Evolutionary conservation across 1,139 yeast species (phyloP).

Genomic region (Pneumocystis carinii): DNA sequence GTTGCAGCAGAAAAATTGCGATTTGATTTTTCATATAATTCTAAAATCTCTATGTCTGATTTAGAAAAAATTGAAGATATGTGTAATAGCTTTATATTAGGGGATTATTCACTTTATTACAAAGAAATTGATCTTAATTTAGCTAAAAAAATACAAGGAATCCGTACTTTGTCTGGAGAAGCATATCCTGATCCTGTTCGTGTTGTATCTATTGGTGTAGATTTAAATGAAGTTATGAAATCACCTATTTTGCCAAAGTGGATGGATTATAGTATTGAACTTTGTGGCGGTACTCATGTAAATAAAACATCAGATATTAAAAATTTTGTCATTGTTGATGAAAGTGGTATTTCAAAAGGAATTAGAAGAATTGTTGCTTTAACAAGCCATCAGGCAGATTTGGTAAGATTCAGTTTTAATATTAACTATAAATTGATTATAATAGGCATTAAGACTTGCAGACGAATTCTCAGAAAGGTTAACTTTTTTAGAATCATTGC

Average conservation of each 20-base stretch:
- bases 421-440: background rate
- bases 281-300: slow-evolving; percentile 99
- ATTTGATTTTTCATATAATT: slow-evolving; percentile 89
- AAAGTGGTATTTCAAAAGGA: slow-evolving; percentile 96
- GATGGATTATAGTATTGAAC: slow-evolving; percentile 69
- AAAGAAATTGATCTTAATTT: slow-evolving; percentile 61
- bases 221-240: slow-evolving; percentile 64
- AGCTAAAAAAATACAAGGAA: slow-evolving; percentile 65
- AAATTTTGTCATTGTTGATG: slow-evolving; percentile 78
- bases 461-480: slow-evolving; percentile 50
- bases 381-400: slow-evolving; percentile 79
- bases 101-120: slow-evolving; percentile 58
- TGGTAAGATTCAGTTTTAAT: background rate
- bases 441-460: slow-evolving; percentile 65
- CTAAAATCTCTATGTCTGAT: slow-evolving; percentile 52
- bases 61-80: slow-evolving; percentile 60
- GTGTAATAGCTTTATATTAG: slow-evolving; percentile 54
- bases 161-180: slow-evolving; percentile 97
- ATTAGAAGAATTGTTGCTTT: slow-evolving; percentile 95
- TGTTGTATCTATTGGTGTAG: slow-evolving; percentile 87
- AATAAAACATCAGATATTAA: slow-evolving; percentile 84
- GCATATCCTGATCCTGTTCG: slow-evolving; percentile 98
- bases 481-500: slow-evolving; percentile 37
- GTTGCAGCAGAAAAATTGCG: slow-evolving; percentile 91
- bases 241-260: slow-evolving; percentile 61